phyloP scores from a whole-genome alignment of 306 rosid species.

The Castanospermum australe region DNA sequence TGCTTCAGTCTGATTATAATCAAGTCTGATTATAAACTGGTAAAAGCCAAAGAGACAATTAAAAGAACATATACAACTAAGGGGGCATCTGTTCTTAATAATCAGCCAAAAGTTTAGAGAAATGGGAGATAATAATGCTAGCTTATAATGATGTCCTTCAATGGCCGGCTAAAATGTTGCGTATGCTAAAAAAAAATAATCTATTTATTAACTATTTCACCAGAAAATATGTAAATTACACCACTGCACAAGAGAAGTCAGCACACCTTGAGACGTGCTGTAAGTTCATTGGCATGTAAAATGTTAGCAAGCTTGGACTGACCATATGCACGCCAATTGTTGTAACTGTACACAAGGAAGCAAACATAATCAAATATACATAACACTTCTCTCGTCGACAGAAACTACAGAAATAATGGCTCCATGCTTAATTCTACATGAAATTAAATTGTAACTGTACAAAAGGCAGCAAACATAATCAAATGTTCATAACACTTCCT shows the following conservation, averaged over 20 bases:
- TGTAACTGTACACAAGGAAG: slow-evolving; percentile 57
- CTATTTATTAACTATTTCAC: not conserved
- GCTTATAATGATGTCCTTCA: not conserved
- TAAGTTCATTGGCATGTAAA: slow-evolving; percentile 84
- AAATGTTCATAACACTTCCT: not conserved
- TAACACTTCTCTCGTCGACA: not conserved
- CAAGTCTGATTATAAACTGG: not conserved
- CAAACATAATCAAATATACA: not conserved
- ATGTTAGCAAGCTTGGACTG: slow-evolving; percentile 91
- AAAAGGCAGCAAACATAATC: slow-evolving; percentile 5
- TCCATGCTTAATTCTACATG: not conserved
- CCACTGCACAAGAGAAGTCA: slow-evolving; percentile 21
- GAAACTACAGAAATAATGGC: not conserved
- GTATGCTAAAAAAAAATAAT: not conserved
- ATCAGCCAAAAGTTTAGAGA: not conserved
- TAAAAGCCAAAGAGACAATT: slow-evolving; percentile 5
- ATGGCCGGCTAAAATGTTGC: not conserved
- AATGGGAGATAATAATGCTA: not conserved
- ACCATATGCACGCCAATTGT: slow-evolving; percentile 70
- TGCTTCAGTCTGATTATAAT: not conserved
- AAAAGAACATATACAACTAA: not conserved
- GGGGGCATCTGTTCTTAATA: not conserved
- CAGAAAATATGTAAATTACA: slow-evolving; percentile 4
- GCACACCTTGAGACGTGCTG: slow-evolving; percentile 60
- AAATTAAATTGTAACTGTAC: slow-evolving; percentile 50